phyloP scores from a whole-genome alignment of 2,329 filamentous ascomycete species.

The Ambrosiella beaveri region DNA sequence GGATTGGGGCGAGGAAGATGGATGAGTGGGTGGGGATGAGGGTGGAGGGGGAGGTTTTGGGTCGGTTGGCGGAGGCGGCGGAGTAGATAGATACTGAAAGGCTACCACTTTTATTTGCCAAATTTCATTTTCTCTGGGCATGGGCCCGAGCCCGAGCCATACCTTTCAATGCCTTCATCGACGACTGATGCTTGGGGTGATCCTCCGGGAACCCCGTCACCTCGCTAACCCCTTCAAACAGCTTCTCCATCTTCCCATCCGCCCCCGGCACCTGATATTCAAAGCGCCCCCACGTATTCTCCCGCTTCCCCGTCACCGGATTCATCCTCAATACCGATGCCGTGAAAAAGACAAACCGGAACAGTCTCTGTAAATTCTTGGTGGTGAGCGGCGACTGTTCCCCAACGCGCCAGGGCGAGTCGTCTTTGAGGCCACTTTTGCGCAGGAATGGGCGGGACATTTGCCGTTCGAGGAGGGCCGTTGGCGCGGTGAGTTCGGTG shows the following conservation, averaged over 20 bases:
- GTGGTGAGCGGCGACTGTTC: constrained; percentile 9
- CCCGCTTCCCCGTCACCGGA: background rate
- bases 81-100: background rate
- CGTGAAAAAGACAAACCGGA: constrained; percentile 10
- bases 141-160: background rate
- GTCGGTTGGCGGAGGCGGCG: constrained; percentile 35
- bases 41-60: constrained; percentile 49
- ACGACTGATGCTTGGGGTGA: constrained; percentile 1
- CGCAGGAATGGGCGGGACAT: constrained; percentile 9
- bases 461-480: constrained; percentile 5
- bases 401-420: constrained; percentile 3
- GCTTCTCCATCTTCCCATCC: background rate
- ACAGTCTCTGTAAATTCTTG: constrained; percentile 10
- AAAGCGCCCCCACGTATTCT: constrained; percentile 8
- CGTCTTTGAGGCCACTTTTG: constrained; percentile 6
- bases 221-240: constrained; percentile 6
- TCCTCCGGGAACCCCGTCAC: constrained; percentile 4
- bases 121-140: too few relatives aligned
- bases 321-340: constrained; percentile 10
- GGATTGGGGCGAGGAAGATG: constrained; percentile 49
- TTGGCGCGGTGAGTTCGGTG: constrained; percentile 2
- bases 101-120: background rate
- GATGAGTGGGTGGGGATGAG: constrained; percentile 60
- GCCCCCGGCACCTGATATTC: background rate
- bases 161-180: background rate